Conservation (phyloP, 495 filamentous ascomycete genomes). For the Beverwykella pulmonaria region DNA sequence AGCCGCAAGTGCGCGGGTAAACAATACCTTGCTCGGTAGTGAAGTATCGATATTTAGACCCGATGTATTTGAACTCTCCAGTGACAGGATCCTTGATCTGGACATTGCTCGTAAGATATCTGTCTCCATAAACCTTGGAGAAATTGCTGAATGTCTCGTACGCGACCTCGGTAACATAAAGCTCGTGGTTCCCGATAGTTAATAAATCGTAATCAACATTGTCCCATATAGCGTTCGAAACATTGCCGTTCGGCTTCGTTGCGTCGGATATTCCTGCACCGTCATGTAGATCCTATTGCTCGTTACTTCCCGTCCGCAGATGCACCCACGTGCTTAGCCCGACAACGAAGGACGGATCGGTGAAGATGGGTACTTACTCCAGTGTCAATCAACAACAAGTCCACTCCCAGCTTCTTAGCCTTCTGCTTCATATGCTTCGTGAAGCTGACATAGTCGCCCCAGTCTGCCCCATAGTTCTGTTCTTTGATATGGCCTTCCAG, state of each 20-base stretch:
- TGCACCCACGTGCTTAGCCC: no score
- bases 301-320: not conserved
- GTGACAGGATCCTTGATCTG: conserved; percentile 77
- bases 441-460: conserved; percentile 97
- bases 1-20: not conserved
- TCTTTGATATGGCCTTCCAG: conserved; percentile 53
- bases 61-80: conserved; percentile 71
- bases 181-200: conserved; percentile 91
- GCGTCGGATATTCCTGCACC: conserved; percentile 94
- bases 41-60: conserved; percentile 81
- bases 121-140: conserved; percentile 75
- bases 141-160: conserved; percentile 68
- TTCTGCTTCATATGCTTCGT: conserved; percentile 71
- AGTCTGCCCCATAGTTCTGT: conserved; percentile 80
- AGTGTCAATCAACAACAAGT: conserved; percentile 88
- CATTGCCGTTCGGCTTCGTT: conserved; percentile 82
- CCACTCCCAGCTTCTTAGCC: conserved; percentile 74
- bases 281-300: conserved; percentile 69
- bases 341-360: no score
- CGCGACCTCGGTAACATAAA: conserved; percentile 79
- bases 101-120: conserved; percentile 65
- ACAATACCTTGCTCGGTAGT: conserved; percentile 70
- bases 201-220: conserved; percentile 82
- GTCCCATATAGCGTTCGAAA: conserved; percentile 82
- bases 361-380: conserved; percentile 53